These are phyloP conservation scores for Lichtheimia ramosa DNA, from an alignment of 371 early-diverging fungal genomes.

Conservation along the genomic window DNA sequence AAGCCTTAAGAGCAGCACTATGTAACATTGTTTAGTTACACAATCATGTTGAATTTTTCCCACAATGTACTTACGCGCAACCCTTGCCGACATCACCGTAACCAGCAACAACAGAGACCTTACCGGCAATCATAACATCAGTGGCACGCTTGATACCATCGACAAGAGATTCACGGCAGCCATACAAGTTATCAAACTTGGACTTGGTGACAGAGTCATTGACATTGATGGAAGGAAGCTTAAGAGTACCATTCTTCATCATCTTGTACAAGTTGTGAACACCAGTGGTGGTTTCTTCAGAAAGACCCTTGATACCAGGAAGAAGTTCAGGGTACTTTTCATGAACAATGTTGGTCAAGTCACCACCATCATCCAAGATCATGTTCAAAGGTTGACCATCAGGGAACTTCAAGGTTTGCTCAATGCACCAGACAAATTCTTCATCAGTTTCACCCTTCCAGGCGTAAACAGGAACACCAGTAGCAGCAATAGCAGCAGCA, in stretches of 20 bases:
- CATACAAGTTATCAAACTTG: constrained; percentile 99
- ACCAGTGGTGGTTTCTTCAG: constrained; percentile 99
- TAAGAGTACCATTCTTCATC: constrained; percentile 92
- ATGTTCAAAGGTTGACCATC: constrained; percentile 95
- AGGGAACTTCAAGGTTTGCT: constrained; percentile 95
- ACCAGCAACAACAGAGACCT: constrained; percentile 98
- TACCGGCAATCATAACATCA: constrained; percentile 99
- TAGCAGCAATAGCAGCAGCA: constrained; percentile 84
- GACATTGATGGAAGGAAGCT: constrained; percentile 99
- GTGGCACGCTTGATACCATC: constrained; percentile 99
- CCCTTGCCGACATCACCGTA: constrained; percentile 99
- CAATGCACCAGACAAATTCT: constrained; percentile 99
- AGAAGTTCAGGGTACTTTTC: constrained; percentile 89
- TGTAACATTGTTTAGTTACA: background rate
- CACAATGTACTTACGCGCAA: constrained; percentile 67
- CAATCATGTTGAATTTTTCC: background rate
- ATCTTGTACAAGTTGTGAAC: constrained; percentile 98
- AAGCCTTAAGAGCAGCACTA: constrained; percentile 91
- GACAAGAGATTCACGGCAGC: constrained; percentile 98
- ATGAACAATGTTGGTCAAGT: constrained; percentile 96
- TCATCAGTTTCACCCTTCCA: constrained; percentile 98
- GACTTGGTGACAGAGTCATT: constrained; percentile 99
- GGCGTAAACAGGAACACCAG: constrained; percentile 85
- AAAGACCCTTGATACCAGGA: constrained; percentile 87
- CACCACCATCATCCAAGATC: constrained; percentile 99